Conservation (phyloP, 768 basidiomycete species). For the Hericium coralloides region DNA sequence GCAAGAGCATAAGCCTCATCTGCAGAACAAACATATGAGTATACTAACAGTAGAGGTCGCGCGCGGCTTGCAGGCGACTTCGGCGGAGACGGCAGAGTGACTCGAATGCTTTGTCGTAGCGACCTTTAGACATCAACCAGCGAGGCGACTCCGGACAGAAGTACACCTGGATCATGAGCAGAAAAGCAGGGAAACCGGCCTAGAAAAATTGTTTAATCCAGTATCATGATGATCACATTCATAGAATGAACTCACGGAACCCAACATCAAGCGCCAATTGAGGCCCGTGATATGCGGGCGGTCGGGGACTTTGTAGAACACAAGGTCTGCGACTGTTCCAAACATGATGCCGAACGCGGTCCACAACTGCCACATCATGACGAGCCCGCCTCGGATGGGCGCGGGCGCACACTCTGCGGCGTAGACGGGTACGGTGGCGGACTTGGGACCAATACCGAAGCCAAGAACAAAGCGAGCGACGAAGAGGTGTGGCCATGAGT, state of each 20-base stretch:
- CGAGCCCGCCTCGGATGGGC: constrained; percentile 76
- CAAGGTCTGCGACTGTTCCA: constrained; percentile 60
- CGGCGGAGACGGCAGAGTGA: constrained; percentile 57
- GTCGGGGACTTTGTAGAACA: constrained; percentile 45
- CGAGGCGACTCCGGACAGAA: constrained; percentile 65
- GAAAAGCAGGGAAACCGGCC: constrained; percentile 34
- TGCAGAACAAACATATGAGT: neutral
- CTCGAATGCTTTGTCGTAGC: constrained; percentile 58
- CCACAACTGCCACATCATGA: constrained; percentile 91
- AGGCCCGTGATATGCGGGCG: constrained; percentile 43
- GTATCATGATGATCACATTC: neutral
- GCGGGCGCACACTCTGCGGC: constrained; percentile 77
- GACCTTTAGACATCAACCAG: constrained; percentile 77
- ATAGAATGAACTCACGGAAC: constrained; percentile 52
- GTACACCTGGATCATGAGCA: constrained; percentile 34
- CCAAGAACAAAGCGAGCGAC: constrained; percentile 47
- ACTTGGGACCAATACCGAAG: constrained; percentile 49
- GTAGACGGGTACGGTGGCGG: constrained; percentile 53
- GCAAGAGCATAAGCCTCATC: neutral
- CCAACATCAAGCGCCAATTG: constrained; percentile 79
- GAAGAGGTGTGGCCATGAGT: constrained; percentile 52
- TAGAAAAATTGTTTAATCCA: neutral
- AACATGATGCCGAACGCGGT: constrained; percentile 80
- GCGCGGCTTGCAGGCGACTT: constrained; percentile 66
- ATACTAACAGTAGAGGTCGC: constrained; percentile 56